Conservation (phyloP, 345 rosid genomes). For the Lepidium sativum region DNA sequence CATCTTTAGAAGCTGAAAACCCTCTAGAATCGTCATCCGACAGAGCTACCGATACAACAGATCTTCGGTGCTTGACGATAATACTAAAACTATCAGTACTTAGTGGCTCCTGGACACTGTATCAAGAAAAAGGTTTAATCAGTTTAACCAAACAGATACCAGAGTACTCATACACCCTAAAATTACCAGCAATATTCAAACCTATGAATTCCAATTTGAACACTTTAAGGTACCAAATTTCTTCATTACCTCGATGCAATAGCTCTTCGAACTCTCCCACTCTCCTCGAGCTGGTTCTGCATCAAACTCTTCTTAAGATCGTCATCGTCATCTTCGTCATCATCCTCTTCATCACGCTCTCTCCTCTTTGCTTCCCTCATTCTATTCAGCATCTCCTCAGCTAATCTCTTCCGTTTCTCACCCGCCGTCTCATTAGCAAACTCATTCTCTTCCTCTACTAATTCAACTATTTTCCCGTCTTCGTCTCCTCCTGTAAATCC, state of each 20-base stretch:
- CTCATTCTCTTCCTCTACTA: conserved; percentile 26
- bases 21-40: conserved; percentile 80
- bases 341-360: conserved; percentile 30
- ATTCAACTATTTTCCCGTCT: conserved; percentile 18
- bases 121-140: not conserved
- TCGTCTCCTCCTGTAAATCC: conserved; percentile 16
- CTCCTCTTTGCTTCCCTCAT: conserved; percentile 29
- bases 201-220: not conserved
- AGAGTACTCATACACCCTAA: not conserved
- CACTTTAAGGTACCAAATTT: not conserved
- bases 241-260: conserved; percentile 64
- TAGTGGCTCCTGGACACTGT: conserved; percentile 68
- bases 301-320: conserved; percentile 18
- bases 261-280: conserved; percentile 62
- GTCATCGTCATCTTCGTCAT: conserved; percentile 20
- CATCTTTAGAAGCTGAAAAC: conserved; percentile 87
- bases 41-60: conserved; percentile 76
- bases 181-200: not conserved
- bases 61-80: conserved; percentile 64
- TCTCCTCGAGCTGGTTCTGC: too few relatives aligned
- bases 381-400: conserved; percentile 35
- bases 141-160: not conserved
- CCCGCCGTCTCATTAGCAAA: conserved; percentile 43
- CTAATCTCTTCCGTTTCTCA: conserved; percentile 55
- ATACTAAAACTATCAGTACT: conserved; percentile 38